Evolutionary conservation across 192 early-diverging fungal species (phyloP), one percentile per base, ranked within the genome.

Genomic region (Coemansia sp.): DNA sequence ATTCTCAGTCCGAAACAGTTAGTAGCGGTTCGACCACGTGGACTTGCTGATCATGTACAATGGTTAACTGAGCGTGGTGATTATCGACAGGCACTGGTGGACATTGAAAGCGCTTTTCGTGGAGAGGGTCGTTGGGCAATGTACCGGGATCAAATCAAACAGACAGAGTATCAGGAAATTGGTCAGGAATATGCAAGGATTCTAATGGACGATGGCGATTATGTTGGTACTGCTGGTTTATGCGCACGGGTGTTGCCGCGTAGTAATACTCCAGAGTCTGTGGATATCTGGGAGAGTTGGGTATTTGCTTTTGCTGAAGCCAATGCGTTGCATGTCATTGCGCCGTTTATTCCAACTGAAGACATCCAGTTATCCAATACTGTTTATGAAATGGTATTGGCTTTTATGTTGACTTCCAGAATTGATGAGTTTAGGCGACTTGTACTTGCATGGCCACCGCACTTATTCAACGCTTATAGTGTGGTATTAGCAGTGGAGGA

Each of bases 1-100:
- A 86, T 99, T 17, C 84, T 95, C 30, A 94, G 92, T 19, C 97
- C 97, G 4, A 96, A 96, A 74, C 94, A 97, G 80, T 86, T 98
- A 25, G 87, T 99, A 21, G 82, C 91, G 5, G 96, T 95, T 5
- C 86, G 88, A 25, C 92, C 92, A 2, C 86, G 96, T n/a, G 94
- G 94, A 67, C 55, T 92, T 30, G 88, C 89, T 33, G 97, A 99
- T 77, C 96, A 96, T 67, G 88, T 99, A 54, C 88, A 94, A 54
- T 99, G 95, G 94, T 82, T 97, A 19, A 74, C 91, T n/a, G 92
- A 94, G 42, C 84, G 90, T 23, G 84, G 83, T 23, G 71, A 86
- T 51, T 97, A 94, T 67, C 88, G 84, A 17, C 93, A 94, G 71
- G 96, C 95, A 0, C 65, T 99, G 10, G 61, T 63, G 0, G 87